phyloP scores from a whole-genome alignment of 441 rosid species.

The Adansonia madagascariensis region DNA sequence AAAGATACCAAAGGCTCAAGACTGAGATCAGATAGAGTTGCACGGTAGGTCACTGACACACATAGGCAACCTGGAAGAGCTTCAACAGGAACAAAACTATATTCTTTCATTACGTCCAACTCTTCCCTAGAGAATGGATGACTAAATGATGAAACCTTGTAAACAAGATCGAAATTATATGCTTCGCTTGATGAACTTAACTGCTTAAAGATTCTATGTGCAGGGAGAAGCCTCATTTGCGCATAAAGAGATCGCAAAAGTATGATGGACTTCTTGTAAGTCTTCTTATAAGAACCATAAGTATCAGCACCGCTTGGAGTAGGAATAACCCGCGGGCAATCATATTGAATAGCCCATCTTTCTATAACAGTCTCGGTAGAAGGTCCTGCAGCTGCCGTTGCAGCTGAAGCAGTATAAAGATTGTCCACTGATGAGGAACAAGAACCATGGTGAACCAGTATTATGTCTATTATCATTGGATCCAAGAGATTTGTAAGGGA shows the following conservation, averaged over 20 bases:
- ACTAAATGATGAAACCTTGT: conserved; percentile 80
- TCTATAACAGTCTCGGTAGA: conserved; percentile 73
- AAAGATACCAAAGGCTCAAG: conserved; percentile 62
- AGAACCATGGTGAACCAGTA: conserved; percentile 57
- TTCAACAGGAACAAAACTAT: conserved; percentile 69
- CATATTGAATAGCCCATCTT: conserved; percentile 85
- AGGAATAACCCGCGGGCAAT: conserved; percentile 48
- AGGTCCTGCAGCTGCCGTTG: conserved; percentile 27
- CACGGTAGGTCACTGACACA: conserved; percentile 64
- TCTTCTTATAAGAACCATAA: conserved; percentile 62
- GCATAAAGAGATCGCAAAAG: conserved; percentile 71
- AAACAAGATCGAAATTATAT: conserved; percentile 62
- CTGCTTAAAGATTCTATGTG: conserved; percentile 70
- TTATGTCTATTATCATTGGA: conserved; percentile 78
- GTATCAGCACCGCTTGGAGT: conserved; percentile 49
- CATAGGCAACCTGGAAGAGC: conserved; percentile 74
- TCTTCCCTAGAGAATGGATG: conserved; percentile 71
- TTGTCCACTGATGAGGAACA: conserved; percentile 43
- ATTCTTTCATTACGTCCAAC: conserved; percentile 59
- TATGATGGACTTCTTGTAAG: conserved; percentile 78
- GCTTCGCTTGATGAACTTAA: conserved; percentile 60
- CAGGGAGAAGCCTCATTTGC: conserved; percentile 81
- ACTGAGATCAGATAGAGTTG: conserved; percentile 69
- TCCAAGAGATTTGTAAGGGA: conserved; percentile 75
- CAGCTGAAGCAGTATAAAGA: conserved; percentile 33